A percentile compares a stretch with the other conserved stretches of the same genome.
These are phyloP conservation scores for Stachybotrys chartarum DNA, from an alignment of 2,329 filamentous ascomycete species.

Conservation along the genomic window DNA sequence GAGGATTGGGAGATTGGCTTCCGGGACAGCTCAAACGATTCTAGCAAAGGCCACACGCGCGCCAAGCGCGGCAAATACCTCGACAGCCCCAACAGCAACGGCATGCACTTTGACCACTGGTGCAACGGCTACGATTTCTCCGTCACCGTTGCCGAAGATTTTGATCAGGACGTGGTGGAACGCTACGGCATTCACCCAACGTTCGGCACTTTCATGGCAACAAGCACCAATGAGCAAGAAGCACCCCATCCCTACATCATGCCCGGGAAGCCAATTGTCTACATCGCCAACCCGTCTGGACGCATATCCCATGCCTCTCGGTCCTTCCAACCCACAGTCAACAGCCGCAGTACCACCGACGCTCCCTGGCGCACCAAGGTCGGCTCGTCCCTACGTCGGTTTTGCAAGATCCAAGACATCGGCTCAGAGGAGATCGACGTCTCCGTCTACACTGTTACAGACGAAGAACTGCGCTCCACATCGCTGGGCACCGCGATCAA, in stretches of 20 bases:
- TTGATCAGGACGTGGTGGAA: conserved; percentile 42
- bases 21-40: conserved; percentile 50
- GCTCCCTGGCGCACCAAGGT: conserved; percentile 26
- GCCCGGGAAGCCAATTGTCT: conserved; percentile 40
- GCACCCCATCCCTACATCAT: conserved; percentile 31
- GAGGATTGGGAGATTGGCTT: conserved; percentile 51
- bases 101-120: conserved; percentile 47
- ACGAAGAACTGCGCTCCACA: conserved; percentile 23
- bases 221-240: conserved; percentile 38
- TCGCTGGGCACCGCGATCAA: conserved; percentile 27
- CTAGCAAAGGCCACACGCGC: conserved; percentile 43
- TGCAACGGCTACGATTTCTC: conserved; percentile 47
- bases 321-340: conserved; percentile 27
- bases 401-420: conserved; percentile 29
- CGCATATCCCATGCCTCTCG: conserved; percentile 42
- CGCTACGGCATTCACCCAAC: conserved; percentile 45
- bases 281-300: conserved; percentile 38
- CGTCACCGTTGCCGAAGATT: conserved; percentile 37
- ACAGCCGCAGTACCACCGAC: conserved; percentile 24
- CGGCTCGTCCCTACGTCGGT: conserved; percentile 23
- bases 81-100: conserved; percentile 44
- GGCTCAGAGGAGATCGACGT: conserved; percentile 23
- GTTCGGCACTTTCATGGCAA: conserved; percentile 44
- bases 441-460: conserved; percentile 22
- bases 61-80: conserved; percentile 47